Percentiles rank a stretch among this genome's conserved stretches.
Evolutionary conservation across 106 monocot species (phyloP).

Genomic region (Dioscorea zingiberensis): DNA sequence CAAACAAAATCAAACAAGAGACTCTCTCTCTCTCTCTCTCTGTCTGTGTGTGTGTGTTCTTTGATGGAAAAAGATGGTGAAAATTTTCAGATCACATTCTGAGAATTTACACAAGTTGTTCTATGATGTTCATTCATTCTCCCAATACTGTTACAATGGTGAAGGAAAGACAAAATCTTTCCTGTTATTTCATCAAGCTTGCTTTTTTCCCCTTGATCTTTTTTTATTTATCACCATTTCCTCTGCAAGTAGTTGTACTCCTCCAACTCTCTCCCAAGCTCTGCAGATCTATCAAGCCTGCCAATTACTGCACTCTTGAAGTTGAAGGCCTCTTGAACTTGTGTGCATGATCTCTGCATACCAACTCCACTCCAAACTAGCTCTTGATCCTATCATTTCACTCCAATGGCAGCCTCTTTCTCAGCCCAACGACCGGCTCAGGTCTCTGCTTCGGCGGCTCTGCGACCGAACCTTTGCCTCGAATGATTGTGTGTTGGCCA

Average conservation of each 20-base stretch:
- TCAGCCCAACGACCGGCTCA: slow-evolving; percentile 18
- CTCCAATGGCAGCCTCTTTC: slow-evolving; percentile 33
- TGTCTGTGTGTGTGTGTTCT: no score
- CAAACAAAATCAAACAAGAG: no score
- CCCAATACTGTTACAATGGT: no score
- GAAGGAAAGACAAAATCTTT: no score
- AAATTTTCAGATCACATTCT: no score
- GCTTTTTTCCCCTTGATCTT: no score
- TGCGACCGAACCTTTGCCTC: slow-evolving; percentile 84
- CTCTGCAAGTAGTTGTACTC: slow-evolving; percentile 38
- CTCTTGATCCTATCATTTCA: slow-evolving; percentile 48
- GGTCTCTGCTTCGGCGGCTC: slow-evolving; percentile 86
- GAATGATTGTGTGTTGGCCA: slow-evolving; percentile 84
- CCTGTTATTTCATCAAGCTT: no score
- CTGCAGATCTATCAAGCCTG: slow-evolving; percentile 35
- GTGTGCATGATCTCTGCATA: slow-evolving; percentile 45
- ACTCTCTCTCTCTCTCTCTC: no score
- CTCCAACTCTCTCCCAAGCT: slow-evolving; percentile 27
- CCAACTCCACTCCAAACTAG: slow-evolving; percentile 57
- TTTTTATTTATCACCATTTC: slow-evolving; percentile 31
- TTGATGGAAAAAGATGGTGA: no score
- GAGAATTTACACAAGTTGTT: no score
- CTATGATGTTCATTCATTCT: no score
- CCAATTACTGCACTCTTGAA: slow-evolving; percentile 53
- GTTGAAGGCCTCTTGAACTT: slow-evolving; percentile 46